These are phyloP conservation scores for Selenicereus undatus DNA, from an alignment of 148 eudicot genomes.

Conservation along the genomic window DNA sequence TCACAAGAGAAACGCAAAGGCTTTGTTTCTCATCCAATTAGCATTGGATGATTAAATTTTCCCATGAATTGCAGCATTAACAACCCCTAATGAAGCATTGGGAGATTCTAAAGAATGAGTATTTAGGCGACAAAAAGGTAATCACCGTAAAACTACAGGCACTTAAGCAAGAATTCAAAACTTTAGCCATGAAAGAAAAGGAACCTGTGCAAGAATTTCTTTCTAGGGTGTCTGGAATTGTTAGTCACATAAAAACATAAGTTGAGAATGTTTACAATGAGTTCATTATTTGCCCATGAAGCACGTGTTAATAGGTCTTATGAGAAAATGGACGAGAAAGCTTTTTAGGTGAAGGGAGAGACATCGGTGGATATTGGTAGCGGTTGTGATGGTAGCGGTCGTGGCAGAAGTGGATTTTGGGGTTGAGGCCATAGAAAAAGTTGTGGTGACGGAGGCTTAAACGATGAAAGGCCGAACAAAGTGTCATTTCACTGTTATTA, in stretches of 20 bases:
- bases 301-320: not conserved
- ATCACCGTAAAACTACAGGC: not conserved
- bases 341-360: not conserved
- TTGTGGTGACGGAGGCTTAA: no score
- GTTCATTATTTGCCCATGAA: not conserved
- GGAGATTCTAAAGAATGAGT: conserved; percentile 3
- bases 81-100: conserved; percentile 5
- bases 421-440: not conserved
- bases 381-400: no score
- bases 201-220: not conserved
- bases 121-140: conserved; percentile 2
- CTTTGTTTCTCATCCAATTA: no score
- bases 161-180: not conserved
- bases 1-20: no score
- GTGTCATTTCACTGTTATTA: no score
- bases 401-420: no score
- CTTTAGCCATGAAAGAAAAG: not conserved
- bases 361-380: no score
- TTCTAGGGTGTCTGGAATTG: not conserved
- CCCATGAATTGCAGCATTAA: not conserved
- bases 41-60: not conserved
- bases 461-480: no score
- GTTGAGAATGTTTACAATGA: not conserved
- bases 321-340: no score
- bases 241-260: not conserved